Conservation (phyloP, 768 basidiomycete species). For the Sporobolomyces pararoseus region DNA sequence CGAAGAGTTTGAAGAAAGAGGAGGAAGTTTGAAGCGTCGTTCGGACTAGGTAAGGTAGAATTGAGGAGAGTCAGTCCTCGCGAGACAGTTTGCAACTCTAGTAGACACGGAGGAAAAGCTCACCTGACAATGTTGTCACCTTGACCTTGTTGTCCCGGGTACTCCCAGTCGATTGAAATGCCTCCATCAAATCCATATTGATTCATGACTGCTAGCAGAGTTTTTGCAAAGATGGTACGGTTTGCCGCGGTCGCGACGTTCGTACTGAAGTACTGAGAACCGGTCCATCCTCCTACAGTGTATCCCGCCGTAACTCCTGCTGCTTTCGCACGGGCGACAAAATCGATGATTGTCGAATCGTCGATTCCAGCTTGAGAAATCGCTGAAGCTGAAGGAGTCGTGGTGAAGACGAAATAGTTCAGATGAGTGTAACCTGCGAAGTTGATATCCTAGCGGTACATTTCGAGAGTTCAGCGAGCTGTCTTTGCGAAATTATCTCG, state of each 20-base stretch:
- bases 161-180: constrained; percentile 32
- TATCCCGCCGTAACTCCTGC: constrained; percentile 9
- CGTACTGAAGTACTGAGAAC: constrained; percentile 62
- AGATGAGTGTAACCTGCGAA: constrained; percentile 25
- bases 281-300: constrained; percentile 68
- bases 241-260: constrained; percentile 59
- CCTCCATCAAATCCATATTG: constrained; percentile 56
- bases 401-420: constrained; percentile 37
- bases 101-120: background rate
- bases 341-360: constrained; percentile 26
- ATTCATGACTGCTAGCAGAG: constrained; percentile 55
- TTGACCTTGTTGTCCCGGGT: background rate
- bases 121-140: constrained; percentile 15
- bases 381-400: constrained; percentile 13
- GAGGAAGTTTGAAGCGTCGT: constrained; percentile 25
- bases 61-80: too few relatives aligned
- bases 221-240: constrained; percentile 64
- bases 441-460: constrained; percentile 1
- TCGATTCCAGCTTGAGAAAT: constrained; percentile 29
- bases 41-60: background rate
- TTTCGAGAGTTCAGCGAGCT: background rate
- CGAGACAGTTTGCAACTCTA: too few relatives aligned
- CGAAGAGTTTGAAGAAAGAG: constrained; percentile 36
- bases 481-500: background rate
- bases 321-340: constrained; percentile 16